Evolutionary conservation across 352 stramenopile species (phyloP), one percentile per base, ranked within the genome.

Genomic region (Aphanomyces stellatus): DNA sequence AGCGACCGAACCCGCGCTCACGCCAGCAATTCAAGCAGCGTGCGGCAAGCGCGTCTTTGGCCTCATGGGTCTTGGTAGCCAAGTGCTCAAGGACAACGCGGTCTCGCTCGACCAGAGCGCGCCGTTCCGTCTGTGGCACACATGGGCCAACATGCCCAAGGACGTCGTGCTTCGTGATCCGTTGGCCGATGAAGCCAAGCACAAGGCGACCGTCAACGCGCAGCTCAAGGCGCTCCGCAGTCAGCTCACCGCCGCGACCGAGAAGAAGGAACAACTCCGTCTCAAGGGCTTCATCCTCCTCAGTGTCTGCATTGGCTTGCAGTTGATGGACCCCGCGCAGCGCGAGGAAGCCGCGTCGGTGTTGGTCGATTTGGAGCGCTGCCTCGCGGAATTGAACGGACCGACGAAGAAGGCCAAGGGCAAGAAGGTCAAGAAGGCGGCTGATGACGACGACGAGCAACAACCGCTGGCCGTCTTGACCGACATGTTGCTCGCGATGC

Each of bases 401-500:
- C 65, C 67, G 40, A 68, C 22, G 6, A 76, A 78, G 55, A 75
- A 78, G 57, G 63, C 53, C 25, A 69, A 31, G 15, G 34, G 62
- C 46, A 84, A 80, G 69, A 72, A 74, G 57, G 55, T 1, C 68
- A 76, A 43, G 51, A 60, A 27, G 28, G 53, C 60, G 0, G n/a
- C 28, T 4, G 31, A 67, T 10, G 60, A 43, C 13, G 7, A 57
- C 6, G 30, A 57, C 0, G n/a, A 57, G 22, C 55, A 42, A 2
- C 75, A 90, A 22, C 78, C 84, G 7, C 73, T 93, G 19, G 78
- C 90, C 22, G 86, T 95, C 68, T 74, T 95, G 15, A 90, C 80
- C 15, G 86, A 95, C 72, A 68, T 93, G 75, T 70, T 95, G 49
- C 67, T 95, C 73, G 89, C 82, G 77, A 68, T 93, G 70, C 72